Evolutionary conservation across 2,329 filamentous ascomycete genomes (phyloP).

Genomic region (Grosmannia clavigera): DNA sequence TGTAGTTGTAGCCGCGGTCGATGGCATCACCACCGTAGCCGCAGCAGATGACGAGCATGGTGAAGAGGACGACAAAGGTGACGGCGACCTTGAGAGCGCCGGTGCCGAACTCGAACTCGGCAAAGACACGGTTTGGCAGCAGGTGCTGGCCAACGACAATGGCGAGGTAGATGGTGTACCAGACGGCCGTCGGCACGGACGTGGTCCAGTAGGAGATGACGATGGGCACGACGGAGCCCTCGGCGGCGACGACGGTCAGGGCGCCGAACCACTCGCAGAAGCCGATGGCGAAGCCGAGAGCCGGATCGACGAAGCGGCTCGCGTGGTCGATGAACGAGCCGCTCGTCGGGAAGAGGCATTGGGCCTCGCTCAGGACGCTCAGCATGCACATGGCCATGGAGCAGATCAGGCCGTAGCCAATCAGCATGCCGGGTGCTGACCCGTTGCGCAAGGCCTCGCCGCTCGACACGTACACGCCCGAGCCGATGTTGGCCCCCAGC

Average conservation of each 20-base stretch:
- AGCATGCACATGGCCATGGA: constrained; percentile 9
- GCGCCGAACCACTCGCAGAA: constrained; percentile 39
- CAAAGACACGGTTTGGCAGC: constrained; percentile 32
- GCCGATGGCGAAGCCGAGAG: constrained; percentile 42
- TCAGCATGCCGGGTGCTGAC: constrained; percentile 38
- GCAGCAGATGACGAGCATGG: constrained; percentile 9
- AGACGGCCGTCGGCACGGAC: constrained; percentile 31
- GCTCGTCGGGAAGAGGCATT: constrained; percentile 30
- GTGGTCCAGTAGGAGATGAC: constrained; percentile 29
- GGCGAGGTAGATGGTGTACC: constrained; percentile 20
- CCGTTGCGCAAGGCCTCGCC: constrained; percentile 36
- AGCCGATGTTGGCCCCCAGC: constrained; percentile 11
- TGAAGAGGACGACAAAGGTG: constrained; percentile 10
- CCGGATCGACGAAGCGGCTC: constrained; percentile 41
- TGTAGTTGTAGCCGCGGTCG: constrained; percentile 10
- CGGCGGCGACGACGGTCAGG: constrained; percentile 9
- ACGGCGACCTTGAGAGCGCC: constrained; percentile 14
- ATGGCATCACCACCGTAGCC: constrained; percentile 9
- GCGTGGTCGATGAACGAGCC: constrained; percentile 43
- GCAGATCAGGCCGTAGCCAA: constrained; percentile 10
- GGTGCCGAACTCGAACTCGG: constrained; percentile 22
- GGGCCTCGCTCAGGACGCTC: constrained; percentile 8
- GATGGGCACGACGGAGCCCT: constrained; percentile 8
- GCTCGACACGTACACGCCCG: constrained; percentile 8
- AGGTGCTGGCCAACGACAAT: constrained; percentile 23